Percentiles rank a stretch among this genome's conserved stretches.
These are phyloP conservation scores for Candida boleticola DNA, from an alignment of 805 yeast species.

Conservation along the genomic window DNA sequence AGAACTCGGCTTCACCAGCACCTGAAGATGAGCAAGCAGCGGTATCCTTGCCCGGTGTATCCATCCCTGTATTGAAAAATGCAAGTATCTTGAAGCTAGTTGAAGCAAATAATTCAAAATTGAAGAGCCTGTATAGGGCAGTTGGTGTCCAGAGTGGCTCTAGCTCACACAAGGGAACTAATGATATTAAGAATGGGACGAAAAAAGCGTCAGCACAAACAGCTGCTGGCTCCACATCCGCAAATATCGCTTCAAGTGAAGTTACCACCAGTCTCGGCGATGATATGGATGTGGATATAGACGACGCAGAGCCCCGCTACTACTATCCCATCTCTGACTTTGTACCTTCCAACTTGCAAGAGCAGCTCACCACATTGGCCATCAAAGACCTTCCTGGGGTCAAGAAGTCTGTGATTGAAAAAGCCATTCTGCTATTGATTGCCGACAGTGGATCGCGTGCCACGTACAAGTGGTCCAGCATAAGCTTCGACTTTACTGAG, in stretches of 20 bases:
- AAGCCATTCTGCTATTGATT: constrained; percentile 22
- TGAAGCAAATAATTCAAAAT: neutral
- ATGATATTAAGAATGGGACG: too few relatives aligned
- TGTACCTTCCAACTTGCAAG: constrained; percentile 29
- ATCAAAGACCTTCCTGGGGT: constrained; percentile 34
- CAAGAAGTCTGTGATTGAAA: constrained; percentile 28
- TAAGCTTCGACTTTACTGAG: constrained; percentile 32
- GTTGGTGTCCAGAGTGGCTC: too few relatives aligned
- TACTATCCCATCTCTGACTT: constrained; percentile 27
- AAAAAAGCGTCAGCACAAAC: too few relatives aligned
- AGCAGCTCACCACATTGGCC: constrained; percentile 33
- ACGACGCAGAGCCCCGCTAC: constrained; percentile 14
- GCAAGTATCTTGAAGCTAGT: neutral
- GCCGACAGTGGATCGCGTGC: neutral
- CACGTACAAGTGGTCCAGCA: constrained; percentile 33
- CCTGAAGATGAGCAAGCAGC: neutral
- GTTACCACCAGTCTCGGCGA: too few relatives aligned
- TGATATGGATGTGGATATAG: neutral
- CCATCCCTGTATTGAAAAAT: constrained; percentile 1
- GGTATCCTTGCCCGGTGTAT: neutral
- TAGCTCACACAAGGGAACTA: too few relatives aligned
- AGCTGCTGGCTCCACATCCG: too few relatives aligned
- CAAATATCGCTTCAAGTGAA: too few relatives aligned
- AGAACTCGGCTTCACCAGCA: neutral
- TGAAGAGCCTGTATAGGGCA: too few relatives aligned